Conservation (phyloP, 2,329 filamentous ascomycete species). For the Falciphora oryzae region DNA sequence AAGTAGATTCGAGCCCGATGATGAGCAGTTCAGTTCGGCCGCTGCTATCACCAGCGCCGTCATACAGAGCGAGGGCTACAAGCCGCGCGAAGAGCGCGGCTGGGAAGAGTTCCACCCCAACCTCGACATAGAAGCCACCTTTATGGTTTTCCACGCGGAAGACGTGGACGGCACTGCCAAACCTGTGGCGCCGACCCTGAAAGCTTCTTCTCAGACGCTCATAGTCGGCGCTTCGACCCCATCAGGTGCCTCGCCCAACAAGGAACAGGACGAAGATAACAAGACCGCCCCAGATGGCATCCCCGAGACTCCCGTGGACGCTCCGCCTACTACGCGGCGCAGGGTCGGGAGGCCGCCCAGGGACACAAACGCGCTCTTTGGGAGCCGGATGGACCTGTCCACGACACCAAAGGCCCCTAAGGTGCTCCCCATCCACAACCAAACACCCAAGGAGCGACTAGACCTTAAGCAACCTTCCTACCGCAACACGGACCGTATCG, state of each 20-base stretch:
- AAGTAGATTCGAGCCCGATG: slow-evolving; percentile 43
- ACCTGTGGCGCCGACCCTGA: slow-evolving; percentile 29
- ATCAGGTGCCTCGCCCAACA: neutral
- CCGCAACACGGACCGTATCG: slow-evolving; percentile 71
- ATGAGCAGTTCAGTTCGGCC: slow-evolving; percentile 76
- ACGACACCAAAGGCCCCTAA: slow-evolving; percentile 51
- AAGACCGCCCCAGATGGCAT: neutral
- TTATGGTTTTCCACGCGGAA: slow-evolving; percentile 73
- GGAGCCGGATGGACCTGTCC: slow-evolving; percentile 25
- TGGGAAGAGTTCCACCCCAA: slow-evolving; percentile 99
- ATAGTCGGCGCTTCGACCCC: neutral
- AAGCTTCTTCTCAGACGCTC: neutral
- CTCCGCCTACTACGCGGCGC: slow-evolving; percentile 37
- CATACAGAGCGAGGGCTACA: slow-evolving; percentile 91
- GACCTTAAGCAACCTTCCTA: slow-evolving; percentile 73
- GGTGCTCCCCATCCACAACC: slow-evolving; percentile 69
- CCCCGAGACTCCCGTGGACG: slow-evolving; percentile 2
- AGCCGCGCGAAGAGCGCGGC: slow-evolving; percentile 89
- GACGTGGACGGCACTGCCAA: slow-evolving; percentile 73
- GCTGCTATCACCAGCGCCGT: slow-evolving; percentile 83
- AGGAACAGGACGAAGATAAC: slow-evolving; percentile 4
- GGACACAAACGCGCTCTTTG: slow-evolving; percentile 48
- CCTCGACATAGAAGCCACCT: slow-evolving; percentile 77
- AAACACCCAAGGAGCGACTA: slow-evolving; percentile 73
- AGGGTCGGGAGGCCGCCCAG: slow-evolving; percentile 39